Base-by-base conservation (phyloP, 495 filamentous ascomycete species). In the Halenospora varia region DNA sequence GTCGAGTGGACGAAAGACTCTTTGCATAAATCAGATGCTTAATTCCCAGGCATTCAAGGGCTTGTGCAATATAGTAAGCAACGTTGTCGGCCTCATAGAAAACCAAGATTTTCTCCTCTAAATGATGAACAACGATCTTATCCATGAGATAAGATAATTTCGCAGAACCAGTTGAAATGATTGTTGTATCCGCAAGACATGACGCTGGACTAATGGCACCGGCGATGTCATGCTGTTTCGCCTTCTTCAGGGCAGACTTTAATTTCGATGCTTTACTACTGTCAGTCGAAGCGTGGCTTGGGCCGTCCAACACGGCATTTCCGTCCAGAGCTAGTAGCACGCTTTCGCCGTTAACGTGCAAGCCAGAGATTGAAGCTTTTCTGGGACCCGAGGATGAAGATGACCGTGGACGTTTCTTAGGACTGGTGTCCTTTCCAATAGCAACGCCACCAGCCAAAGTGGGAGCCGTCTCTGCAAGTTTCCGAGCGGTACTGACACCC, bases 81-180 rank as follows among this genome's bases (percentile, higher is more conserved):
- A 88, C 77, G 64, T 94, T 92, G 51, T 91, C 85, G 52, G 86
- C 86, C 53, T 96, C 92, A 71, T 96, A 96, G 67, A 97, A 97
- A 20, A 97, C 80, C 42, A 97, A 79, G 24, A 93, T 96, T 65
- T 97, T 96, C 56, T 96, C 91, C 0, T 77, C 65, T 4, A 76
- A 66, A 44, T 96, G 81, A 49, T 90, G 75, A 48, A 81, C 72
- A 2, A 82, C 63, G 11, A 97, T 82, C 52, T 78, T 75, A 53
- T 90, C 85, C 9, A 96, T 70, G 1, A 97, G 77, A 62, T 97
- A 96, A 2, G 87, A 90, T 2, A 97, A 75, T 70, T 97, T 97
- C 0, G 86, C 84, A 0, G 93, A 97, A 1, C 88, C 81, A 0
- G 90, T 96, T 8, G 89, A 90, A 50, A 91, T 69, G 44, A 97